Evolutionary conservation across 768 basidiomycete genomes (phyloP), one percentile per base, ranked within the genome.

Genomic region (Phanerochaete carnosa): DNA sequence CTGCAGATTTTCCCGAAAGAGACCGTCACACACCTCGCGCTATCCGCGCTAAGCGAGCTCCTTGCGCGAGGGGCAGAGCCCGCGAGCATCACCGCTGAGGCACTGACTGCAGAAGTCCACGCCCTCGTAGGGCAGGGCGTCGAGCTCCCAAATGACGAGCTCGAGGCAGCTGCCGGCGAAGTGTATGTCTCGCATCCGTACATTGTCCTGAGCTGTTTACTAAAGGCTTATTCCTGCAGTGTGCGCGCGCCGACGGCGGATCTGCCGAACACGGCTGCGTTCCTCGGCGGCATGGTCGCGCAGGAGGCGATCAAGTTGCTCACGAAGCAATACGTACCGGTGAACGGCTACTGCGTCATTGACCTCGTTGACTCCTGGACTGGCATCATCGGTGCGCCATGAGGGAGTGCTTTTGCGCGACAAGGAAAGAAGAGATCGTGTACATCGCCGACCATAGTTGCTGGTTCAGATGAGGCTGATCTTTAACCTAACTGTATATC

Each of bases 231-330:
- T 49, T 8, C 59, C 12, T 43, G 22, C 68, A 95, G 94, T 58
- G 86, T 80, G 12, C 89, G 94, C 1, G 80, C 93, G 8, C 92
- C 90, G 1, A 87, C 82, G 0, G 88, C 92, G 2, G 94, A 96
- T 67, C 75, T 98, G 2, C 96, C 96, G 6, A 98, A 95, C 65
- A 95, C 88, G 1, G 93, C 96, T 0, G 95, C 95, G 1, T 86
- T 98, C 68, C 77, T 98, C 0, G 97, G 97, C 1, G 97, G 97
- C 2, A 73, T 98, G 35, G 89, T 98, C 22, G 94, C 95, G 26
- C 97, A 99, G 67, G 97, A 99, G 71, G 87, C 88, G 6, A 98
- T 98, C 80, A 98, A 99, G 81, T 81, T 98, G 75, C 89, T 96
- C 68, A 99, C 96, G 59, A 87, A 86, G 68, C 97, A 99, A 74